Evolutionary conservation across 371 early-diverging fungal genomes (phyloP).

Genomic region (Mortierella sp.): DNA sequence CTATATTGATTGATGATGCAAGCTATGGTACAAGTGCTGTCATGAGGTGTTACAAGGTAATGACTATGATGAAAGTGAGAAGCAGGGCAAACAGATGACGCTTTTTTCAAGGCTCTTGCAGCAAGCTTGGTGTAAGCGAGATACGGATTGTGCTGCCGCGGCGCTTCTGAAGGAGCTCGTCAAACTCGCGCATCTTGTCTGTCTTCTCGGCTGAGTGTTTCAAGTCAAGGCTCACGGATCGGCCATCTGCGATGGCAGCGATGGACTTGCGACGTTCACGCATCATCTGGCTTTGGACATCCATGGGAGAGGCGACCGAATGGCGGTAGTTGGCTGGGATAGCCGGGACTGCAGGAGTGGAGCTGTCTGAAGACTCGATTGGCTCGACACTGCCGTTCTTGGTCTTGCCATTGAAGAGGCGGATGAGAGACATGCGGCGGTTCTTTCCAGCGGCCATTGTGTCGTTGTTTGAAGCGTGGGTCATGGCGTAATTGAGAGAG

Average conservation of each 20-base stretch:
- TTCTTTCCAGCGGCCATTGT: constrained; percentile 16
- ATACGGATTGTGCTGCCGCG: constrained; percentile 52
- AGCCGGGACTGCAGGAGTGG: constrained; percentile 20
- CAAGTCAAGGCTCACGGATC: constrained; percentile 45
- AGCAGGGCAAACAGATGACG: background rate
- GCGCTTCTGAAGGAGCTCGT: constrained; percentile 53
- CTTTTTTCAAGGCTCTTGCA: constrained; percentile 28
- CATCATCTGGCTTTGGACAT: constrained; percentile 32
- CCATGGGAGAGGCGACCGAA: constrained; percentile 40
- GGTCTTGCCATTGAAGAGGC: constrained; percentile 42
- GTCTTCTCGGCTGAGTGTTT: constrained; percentile 46
- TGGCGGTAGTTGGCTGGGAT: constrained; percentile 45
- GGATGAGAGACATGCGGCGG: constrained; percentile 44
- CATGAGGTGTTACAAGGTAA: constrained; percentile 1
- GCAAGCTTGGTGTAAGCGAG: constrained; percentile 50
- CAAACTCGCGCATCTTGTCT: constrained; percentile 54
- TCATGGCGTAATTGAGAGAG: constrained; percentile 7
- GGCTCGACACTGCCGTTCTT: constrained; percentile 16
- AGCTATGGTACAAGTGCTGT: constrained; percentile 13
- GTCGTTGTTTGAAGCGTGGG: constrained; percentile 5
- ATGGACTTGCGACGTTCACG: constrained; percentile 51
- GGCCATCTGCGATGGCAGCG: constrained; percentile 35
- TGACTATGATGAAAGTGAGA: constrained; percentile 1
- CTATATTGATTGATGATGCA: background rate
- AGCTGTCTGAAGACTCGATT: constrained; percentile 10